phyloP scores from a whole-genome alignment of 2,329 filamentous ascomycete species.

The Diaporthe citriasiana region DNA sequence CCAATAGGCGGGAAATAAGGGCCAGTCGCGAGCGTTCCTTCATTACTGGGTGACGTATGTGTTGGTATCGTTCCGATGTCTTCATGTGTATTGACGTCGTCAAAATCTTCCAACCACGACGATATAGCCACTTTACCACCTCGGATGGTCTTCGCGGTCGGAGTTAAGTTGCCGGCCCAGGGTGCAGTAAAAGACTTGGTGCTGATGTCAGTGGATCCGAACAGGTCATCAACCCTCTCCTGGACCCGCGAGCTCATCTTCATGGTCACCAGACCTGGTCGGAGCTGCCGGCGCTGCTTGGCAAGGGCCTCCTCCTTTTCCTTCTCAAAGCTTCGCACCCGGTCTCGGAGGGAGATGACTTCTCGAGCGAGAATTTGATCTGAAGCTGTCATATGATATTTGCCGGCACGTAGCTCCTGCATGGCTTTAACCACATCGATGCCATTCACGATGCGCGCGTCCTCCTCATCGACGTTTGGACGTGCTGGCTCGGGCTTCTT shows the following conservation, averaged over 20 bases:
- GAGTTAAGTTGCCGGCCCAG: fast-evolving
- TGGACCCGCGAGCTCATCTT: not conserved
- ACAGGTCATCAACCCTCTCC: not conserved
- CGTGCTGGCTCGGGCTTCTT: fast-evolving
- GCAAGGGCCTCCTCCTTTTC: not conserved
- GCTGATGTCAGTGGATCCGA: not conserved
- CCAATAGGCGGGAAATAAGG: not conserved
- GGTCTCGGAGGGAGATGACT: not conserved
- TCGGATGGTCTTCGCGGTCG: not conserved
- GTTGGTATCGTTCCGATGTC: not conserved
- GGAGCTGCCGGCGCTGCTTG: not conserved
- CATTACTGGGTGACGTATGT: no score
- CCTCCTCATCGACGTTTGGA: fast-evolving
- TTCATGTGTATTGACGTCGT: no score
- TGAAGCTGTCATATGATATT: no score
- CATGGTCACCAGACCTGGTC: not conserved
- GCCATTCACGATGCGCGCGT: not conserved
- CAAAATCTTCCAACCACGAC: no score
- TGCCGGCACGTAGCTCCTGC: no score
- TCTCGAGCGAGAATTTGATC: no score
- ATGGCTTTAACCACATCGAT: not conserved
- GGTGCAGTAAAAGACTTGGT: not conserved
- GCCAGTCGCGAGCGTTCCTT: not conserved
- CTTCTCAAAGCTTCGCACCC: not conserved
- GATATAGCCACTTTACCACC: no score